Evolutionary conservation across 192 early-diverging fungal genomes (phyloP), one percentile per base, ranked within the genome.

Genomic region (Coemansia sp.): DNA sequence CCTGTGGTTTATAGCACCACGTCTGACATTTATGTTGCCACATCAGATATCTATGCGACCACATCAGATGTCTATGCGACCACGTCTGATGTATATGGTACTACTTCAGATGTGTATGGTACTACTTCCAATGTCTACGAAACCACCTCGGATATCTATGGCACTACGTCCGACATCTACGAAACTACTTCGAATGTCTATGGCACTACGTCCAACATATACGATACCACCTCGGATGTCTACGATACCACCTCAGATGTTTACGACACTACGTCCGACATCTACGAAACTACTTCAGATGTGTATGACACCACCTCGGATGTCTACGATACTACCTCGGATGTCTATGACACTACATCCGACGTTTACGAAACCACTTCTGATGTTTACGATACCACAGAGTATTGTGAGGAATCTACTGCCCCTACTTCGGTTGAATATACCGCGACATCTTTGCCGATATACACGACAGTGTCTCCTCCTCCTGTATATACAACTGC

Each of bases 301-400:
- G 66, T 43, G 4, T 68, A 68, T 23, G 46, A 23, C 0, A 58
- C 63, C 3, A 58, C 71, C 0, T 62, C 64, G 0, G 46, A 69
- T 1, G 46, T 39, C 31, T 40, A 61, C 40, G 15, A 60, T 20
- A 31, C 63, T 28, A n/a, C 58, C 10, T 37, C 62, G 2, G 59
- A 46, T 15, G 49, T 42, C 9, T 66, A 66, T 8, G 37, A 35
- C 1, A 66, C 64, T 7, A 46, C 67, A 4, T 61, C 67, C 2
- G 34, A 61, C 7, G 59, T 57, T 7, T 68, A 68, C 16, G 43
- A 30, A 31, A 59, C 66, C 4, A 57, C 67, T 9, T 69, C 67
- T 23, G 67, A 61, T 2, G 39, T 43, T 8, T 68, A 68, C 30
- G 40, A 53, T 10, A 35, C 34, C 34, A 7, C 34, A 35, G 34